Base-by-base conservation (phyloP, 1,139 yeast species). In the Geotrichum citri-aurantii region DNA sequence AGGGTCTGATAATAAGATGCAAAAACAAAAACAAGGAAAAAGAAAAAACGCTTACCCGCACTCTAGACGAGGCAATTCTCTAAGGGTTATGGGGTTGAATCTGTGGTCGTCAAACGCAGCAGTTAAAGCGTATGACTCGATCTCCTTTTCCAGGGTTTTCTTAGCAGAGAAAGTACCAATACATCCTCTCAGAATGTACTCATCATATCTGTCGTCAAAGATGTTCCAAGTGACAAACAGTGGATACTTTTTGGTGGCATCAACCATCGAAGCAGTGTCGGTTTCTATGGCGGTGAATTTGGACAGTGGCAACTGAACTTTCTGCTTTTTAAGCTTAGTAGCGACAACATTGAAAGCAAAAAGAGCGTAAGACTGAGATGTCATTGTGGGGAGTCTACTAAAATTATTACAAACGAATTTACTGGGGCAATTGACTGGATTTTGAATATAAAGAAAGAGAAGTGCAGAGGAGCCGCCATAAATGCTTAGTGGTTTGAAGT, bases 201-300 rank as follows among this genome's bases (percentile, higher is more conserved):
- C 74, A 58, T 78, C 72, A 0, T 67, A 68, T 14, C 64, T 61
- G 17, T 62, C 65, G 8, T 65, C 71, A 53, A 74, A 66, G 52
- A 79, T 81, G 69, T 86, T 84, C 96, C 97, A 93, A 0, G 98
- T 92, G 40, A 93, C 86, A 73, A 93, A 93, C 44, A 93, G 72
- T 0, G 97, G 95, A 52, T 54, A 63, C 37, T 54, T 54, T 40
- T 46, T n/a, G 17, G 57, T 37, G 21, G 48, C 37, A 52, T 57
- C 54, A 10, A 57, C 47, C 8, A 49, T n/a, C 23, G 55, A 44
- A 10, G 48, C 47, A 11, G 64, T 60, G 14, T 62, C 62, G 4
- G 59, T 8, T 61, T 68, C 59, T 6, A 55, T 27, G 17, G 55
- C 52, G 23, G 31, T 37, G 31, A 48, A 54, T 7, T 50, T 27